Base-by-base conservation (phyloP, 805 yeast genomes). In the Ogataea allantospora region DNA sequence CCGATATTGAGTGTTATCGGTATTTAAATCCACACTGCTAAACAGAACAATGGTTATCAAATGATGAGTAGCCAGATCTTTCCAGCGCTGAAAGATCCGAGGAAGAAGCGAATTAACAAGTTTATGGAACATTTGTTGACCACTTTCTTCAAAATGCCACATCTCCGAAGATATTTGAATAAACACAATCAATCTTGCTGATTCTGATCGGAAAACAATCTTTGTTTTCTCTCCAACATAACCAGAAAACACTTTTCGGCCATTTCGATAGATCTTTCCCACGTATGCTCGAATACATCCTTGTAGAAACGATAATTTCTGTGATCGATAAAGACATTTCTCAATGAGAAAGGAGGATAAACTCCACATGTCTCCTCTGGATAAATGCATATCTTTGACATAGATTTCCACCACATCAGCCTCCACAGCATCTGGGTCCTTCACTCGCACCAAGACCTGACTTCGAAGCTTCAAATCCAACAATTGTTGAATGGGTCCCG, bases 61-160 rank as follows among this genome's bases (percentile, higher is more conserved):
- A 62, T 93, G 99, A 54, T 89, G 95, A 1, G 96, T 83, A 14
- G 85, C 91, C 42, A 80, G 73, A 22, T 81, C 82, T 46, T 88
- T 75, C 98, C 98, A 93, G 42, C 81, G 73, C 50, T 80, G 80
- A 58, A 93, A 88, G 24, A 91, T 81, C 42, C 81, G 83, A 0
- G 99, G 99, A 38, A 93, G 80, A 34, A 91, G 68, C n/a, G 95
- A 84, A 57, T 91, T 89, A 30, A 93, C 88, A 50, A 93, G 77
- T 60, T 88, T 87, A 58, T 89, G 91, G 58, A 91, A 91, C 76
- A 88, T 77, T 37, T 89, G 84, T 55, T 91, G 97, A 2, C 99
- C 99, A 48, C 84, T 84, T 54, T 89, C 96, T 61, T 93, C 98
- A 60, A 93, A 93, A 58, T 88, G 88, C 95, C 97, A 93, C 97